Base-by-base conservation (phyloP, 208 protist genomes). In the Wallacemonas sp. region DNA sequence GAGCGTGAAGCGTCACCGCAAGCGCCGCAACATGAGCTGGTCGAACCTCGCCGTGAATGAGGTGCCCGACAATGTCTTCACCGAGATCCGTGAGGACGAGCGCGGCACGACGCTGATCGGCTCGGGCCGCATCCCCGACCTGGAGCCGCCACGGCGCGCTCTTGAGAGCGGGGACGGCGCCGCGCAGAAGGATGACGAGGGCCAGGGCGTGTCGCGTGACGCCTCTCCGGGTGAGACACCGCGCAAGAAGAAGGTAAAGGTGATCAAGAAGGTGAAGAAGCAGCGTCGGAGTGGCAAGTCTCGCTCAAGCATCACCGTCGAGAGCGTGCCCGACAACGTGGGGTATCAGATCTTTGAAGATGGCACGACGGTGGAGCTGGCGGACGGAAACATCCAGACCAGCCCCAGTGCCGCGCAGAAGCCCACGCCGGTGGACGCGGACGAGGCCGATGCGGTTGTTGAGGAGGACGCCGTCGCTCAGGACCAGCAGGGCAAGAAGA, bases 21-120 rank as follows among this genome's bases (percentile, higher is more conserved):
- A 69, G 57, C 74, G 74, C 57, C 70, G 66, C 32, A 61, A 64
- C 11, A 69, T 58, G 65, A 81, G 71, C 56, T 76, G 46, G 61
- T 74, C 77, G 6, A 60, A 27, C 55, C 16, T 81, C 21, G 69
- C 78, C 32, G 63, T 86, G 9, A 60, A 49, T 12, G 71, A 71
- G 32, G 71, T 86, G n/a, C 78, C 78, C 1, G 80, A 89, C 48
- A 82, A 80, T 56, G 67, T 78, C 11, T 65, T 65, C 12, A 62
- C 68, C n/a, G 79, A 89, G 60, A 89, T 86, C 26, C 65, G 60
- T 34, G 83, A 89, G 47, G 70, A 78, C 26, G 57, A 76, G 36
- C 69, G 61, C 14, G 47, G 75, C 30, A 81, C 72, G 11, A 75
- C 68, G 27, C 76, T 76, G 0, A 57, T 79, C 8, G 73, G 72